Evolutionary conservation across 257 asterid species (phyloP).

Genomic region (Solanum sitiens): DNA sequence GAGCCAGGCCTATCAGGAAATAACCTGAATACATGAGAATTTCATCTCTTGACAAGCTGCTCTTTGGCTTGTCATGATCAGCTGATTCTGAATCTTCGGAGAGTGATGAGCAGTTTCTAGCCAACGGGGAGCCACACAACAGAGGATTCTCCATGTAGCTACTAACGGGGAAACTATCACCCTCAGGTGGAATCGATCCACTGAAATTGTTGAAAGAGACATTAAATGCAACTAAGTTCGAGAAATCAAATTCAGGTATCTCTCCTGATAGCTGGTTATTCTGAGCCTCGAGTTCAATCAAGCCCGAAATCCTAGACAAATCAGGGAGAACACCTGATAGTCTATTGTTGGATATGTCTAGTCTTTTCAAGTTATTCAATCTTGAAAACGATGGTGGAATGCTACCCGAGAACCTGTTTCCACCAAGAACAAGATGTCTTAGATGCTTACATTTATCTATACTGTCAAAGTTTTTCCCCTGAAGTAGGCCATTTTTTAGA

Average conservation of each 20-base stretch:
- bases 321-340: slow-evolving; percentile 30
- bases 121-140: slow-evolving; percentile 44
- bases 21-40: slow-evolving; percentile 59
- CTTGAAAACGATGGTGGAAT: slow-evolving; percentile 21
- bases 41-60: slow-evolving; percentile 21
- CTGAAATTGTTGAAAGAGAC: slow-evolving; percentile 36
- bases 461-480: slow-evolving; percentile 21
- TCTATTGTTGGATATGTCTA: slow-evolving; percentile 31
- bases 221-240: slow-evolving; percentile 17
- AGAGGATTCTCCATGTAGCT: slow-evolving; percentile 30
- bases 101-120: slow-evolving; percentile 13
- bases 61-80: background rate
- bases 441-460: slow-evolving; percentile 38
- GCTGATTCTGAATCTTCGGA: slow-evolving; percentile 1
- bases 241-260: slow-evolving; percentile 26
- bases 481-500: slow-evolving; percentile 20
- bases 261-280: slow-evolving; percentile 30
- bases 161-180: slow-evolving; percentile 8
- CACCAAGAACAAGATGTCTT: slow-evolving; percentile 15
- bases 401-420: slow-evolving; percentile 26
- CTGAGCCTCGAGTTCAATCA: slow-evolving; percentile 21
- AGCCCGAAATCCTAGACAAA: slow-evolving; percentile 18
- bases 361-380: slow-evolving; percentile 26
- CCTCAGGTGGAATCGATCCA: slow-evolving; percentile 35
- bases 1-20: slow-evolving; percentile 31